Percentiles rank a stretch among this genome's conserved stretches.
phyloP scores from a whole-genome alignment of 2,329 filamentous ascomycete genomes.

The Trichophyton mentagrophytes region DNA sequence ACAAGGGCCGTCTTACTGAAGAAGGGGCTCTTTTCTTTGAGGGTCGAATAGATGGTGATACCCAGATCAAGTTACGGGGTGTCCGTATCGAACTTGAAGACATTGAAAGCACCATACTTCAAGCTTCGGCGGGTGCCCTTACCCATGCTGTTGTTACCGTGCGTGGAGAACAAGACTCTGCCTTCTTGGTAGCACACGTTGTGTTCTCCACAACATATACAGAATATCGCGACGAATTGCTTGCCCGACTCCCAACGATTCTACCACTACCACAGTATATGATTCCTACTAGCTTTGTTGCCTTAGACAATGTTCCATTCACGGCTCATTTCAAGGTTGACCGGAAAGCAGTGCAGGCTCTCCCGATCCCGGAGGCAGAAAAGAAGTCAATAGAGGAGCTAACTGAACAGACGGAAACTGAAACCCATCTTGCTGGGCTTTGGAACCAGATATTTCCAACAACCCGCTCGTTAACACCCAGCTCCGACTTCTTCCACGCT shows the following conservation, averaged over 20 bases:
- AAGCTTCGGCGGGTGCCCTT: not conserved
- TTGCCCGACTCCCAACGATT: not conserved
- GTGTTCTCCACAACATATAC: not conserved
- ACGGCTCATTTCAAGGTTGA: slow-evolving; percentile 10
- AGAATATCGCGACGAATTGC: not conserved
- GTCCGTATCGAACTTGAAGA: slow-evolving; percentile 15
- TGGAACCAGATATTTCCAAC: slow-evolving; percentile 6
- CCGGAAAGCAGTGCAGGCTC: not conserved
- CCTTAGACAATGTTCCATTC: slow-evolving; percentile 6
- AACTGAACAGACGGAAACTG: not conserved
- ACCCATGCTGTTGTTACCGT: not conserved
- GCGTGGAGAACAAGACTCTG: not conserved
- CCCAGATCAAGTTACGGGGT: slow-evolving; percentile 21
- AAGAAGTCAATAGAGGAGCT: not conserved
- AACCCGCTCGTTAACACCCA: not conserved
- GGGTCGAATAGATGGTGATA: slow-evolving; percentile 21
- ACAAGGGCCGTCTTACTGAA: slow-evolving; percentile 13
- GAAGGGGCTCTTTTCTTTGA: slow-evolving; percentile 20
- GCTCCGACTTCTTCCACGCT: slow-evolving; percentile 16
- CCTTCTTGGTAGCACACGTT: slow-evolving; percentile 6
- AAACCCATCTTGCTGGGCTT: not conserved
- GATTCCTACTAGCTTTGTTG: slow-evolving; percentile 7
- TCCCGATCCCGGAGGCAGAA: slow-evolving; percentile 7
- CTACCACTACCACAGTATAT: slow-evolving; percentile 12
- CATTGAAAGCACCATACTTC: slow-evolving; percentile 1